phyloP scores from a whole-genome alignment of 768 basidiomycete genomes.

The Rhodosporidiobolus sp. region DNA sequence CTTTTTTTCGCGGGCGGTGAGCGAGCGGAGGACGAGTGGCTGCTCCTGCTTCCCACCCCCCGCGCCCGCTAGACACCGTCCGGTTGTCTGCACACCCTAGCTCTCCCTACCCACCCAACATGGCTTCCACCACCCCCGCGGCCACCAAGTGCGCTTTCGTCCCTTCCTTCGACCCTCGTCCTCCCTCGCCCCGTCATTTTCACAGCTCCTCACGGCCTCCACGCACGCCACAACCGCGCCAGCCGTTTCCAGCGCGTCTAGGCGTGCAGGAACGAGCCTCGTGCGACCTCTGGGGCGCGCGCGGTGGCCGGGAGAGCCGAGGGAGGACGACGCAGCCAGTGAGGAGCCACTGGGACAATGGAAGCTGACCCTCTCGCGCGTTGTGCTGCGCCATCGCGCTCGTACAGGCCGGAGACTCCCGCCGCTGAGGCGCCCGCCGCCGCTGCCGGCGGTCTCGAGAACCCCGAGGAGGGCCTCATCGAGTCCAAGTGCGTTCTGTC shows the following conservation, averaged over 20 bases:
- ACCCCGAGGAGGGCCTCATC: constrained; percentile 38
- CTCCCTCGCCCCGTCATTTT: background rate
- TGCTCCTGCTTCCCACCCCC: background rate
- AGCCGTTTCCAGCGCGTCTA: background rate
- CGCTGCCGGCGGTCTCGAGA: constrained; percentile 33
- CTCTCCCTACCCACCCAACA: background rate
- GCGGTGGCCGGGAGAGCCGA: background rate
- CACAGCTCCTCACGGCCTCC: background rate
- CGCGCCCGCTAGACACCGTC: background rate
- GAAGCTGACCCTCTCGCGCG: constrained; percentile 1
- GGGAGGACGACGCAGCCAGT: background rate
- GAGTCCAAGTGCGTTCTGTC: constrained; percentile 38
- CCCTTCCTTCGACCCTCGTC: background rate
- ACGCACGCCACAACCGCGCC: background rate
- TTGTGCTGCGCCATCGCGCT: too few relatives aligned
- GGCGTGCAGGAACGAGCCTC: background rate
- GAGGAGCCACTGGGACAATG: background rate
- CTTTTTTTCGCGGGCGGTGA: too few relatives aligned
- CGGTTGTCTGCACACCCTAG: background rate
- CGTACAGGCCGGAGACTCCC: constrained; percentile 36
- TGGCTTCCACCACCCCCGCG: constrained; percentile 33
- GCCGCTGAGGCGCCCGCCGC: constrained; percentile 35
- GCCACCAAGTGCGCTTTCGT: constrained; percentile 25
- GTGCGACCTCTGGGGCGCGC: background rate
- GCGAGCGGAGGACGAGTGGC: too few relatives aligned